Evolutionary conservation across 176 grass and related monocot species (phyloP).

Genomic region (Aegilops speltoides): DNA sequence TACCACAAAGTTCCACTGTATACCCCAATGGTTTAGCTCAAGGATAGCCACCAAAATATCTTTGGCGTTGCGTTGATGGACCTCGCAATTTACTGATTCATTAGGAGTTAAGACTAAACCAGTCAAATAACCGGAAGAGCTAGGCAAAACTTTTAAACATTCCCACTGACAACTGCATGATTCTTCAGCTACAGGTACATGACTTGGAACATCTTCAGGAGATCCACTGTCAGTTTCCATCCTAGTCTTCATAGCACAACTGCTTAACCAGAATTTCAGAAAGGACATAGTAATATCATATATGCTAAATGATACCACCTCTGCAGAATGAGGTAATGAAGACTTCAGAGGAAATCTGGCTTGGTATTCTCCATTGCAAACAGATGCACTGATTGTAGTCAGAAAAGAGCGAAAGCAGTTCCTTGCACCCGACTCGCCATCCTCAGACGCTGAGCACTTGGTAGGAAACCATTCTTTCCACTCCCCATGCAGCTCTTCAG

Average conservation of each 20-base stretch:
- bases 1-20: constrained; percentile 81
- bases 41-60: constrained; percentile 57
- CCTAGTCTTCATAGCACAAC: constrained; percentile 25
- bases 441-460: constrained; percentile 38
- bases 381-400: constrained; percentile 46
- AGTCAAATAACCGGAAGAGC: constrained; percentile 66
- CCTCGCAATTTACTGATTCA: constrained; percentile 33
- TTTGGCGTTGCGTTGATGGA: constrained; percentile 32
- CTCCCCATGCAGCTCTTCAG: constrained; percentile 57
- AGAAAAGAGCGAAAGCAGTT: constrained; percentile 66
- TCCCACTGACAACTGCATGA: constrained; percentile 54
- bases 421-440: constrained; percentile 33
- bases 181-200: constrained; percentile 36
- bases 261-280: constrained; percentile 50
- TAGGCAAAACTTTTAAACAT: constrained; percentile 73
- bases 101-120: constrained; percentile 64
- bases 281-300: constrained; percentile 59
- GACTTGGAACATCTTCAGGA: constrained; percentile 7
- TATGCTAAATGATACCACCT: constrained; percentile 83
- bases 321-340: constrained; percentile 63
- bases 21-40: constrained; percentile 70
- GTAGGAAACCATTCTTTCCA: constrained; percentile 73
- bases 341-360: constrained; percentile 66
- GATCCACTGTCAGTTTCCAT: constrained; percentile 14
- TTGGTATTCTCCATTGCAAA: constrained; percentile 68